A percentile compares a stretch with the other conserved stretches of the same genome.
Conservation (phyloP, 139 green algal genomes). For the Eudorina sp. region DNA sequence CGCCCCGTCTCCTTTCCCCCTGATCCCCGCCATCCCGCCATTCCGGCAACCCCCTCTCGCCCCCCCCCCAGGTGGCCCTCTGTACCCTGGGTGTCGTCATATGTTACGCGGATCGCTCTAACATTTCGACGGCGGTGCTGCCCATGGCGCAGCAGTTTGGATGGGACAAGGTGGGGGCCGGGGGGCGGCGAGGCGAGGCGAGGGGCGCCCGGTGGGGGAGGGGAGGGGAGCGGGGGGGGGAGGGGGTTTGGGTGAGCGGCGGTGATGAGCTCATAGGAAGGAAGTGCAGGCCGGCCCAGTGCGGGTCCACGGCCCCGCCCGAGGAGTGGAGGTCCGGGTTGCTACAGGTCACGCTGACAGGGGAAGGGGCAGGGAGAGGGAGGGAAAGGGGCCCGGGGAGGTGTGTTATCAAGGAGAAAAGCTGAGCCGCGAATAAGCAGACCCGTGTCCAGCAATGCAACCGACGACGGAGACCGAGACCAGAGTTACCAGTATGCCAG, state of each 20-base stretch:
- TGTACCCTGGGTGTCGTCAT: conserved; percentile 77
- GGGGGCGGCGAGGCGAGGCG: neutral
- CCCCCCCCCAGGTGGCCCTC: conserved; percentile 63
- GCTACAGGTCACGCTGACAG: no score
- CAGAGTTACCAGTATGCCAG: no score
- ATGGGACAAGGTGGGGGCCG: conserved; percentile 72
- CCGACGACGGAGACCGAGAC: no score
- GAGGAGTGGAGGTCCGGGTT: no score
- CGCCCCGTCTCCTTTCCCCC: neutral
- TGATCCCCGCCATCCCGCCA: neutral
- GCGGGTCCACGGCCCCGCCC: no score
- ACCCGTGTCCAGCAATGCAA: no score
- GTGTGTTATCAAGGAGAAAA: neutral
- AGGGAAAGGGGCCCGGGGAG: neutral
- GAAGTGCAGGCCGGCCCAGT: neutral
- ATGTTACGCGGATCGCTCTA: conserved; percentile 80
- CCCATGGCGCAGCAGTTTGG: conserved; percentile 79
- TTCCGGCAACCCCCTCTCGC: no score
- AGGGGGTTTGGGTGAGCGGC: neutral
- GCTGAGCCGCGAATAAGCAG: no score
- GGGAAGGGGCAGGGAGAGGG: neutral
- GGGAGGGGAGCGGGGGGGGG: neutral
- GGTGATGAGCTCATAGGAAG: neutral
- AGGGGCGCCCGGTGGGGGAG: neutral
- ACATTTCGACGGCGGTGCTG: conserved; percentile 85